Evolutionary conservation across 768 basidiomycete species (phyloP), one percentile per base, ranked within the genome.

Genomic region (Suillus sp.): DNA sequence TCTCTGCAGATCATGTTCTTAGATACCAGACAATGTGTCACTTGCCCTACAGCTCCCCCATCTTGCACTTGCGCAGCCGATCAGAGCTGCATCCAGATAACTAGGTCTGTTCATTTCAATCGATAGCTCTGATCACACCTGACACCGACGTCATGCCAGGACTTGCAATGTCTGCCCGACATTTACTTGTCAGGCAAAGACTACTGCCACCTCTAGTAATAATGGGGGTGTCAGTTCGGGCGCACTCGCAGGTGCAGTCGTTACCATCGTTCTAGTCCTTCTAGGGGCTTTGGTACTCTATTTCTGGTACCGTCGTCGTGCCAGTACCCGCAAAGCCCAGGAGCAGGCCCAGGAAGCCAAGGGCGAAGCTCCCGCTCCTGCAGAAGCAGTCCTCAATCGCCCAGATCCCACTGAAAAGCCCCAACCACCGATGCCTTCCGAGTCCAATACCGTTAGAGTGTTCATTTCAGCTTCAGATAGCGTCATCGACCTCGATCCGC

Each of bases 351-450:
- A 67, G 37, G 84, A 86, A 63, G 69, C 77, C 61, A 83, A 83
- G 67, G 73, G 77, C 58, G 91, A 93, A 69, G 75, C 85, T 22
- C 91, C 91, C 42, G 92, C 90, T 2, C 78, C 89, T 25, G 91
- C 92, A 22, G 88, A 84, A 68, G 85, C 86, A 11, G 92, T 93
- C 38, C 87, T 93, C 64, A 90, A 87, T 72, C 81, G 92, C 47
- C 90, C 91, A n/a, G 90, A 93, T 74, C 92, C 92, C 35, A 87
- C 77, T 59, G 90, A 91, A 78, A 91, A 91, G 71, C 73, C 80
- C 8, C 69, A 67, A 35, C 71, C 75, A 8, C 57, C 74, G 22
- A 66, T 35, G 37, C 69, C 73, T 14, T 65, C 77, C 5, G 78
- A 83, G 64, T 71, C 72, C 30, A 81, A 72, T 66, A 78, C 75